Evolutionary conservation across 225 moss, liverwort and hornwort genomes (phyloP).

Genomic region (Thuidium tamariscinum): DNA sequence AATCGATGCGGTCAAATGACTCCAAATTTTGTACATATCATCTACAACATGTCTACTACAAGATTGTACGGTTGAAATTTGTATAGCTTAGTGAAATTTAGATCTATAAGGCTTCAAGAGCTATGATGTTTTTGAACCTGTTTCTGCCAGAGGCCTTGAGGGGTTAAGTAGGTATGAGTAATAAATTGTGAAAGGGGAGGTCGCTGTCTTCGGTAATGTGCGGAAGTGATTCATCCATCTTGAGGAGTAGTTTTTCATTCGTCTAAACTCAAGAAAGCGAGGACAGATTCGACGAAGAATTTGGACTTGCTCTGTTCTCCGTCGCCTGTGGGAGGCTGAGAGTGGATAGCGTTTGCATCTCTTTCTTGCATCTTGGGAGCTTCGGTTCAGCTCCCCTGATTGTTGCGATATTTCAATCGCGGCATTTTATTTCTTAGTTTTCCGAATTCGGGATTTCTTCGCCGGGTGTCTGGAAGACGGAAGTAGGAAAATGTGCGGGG

Average conservation of each 20-base stretch:
- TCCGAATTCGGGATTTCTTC: neutral
- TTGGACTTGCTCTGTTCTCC: neutral
- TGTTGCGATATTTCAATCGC: neutral
- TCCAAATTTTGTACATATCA: no score
- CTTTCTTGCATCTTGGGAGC: neutral
- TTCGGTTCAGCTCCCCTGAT: neutral
- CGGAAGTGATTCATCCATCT: neutral
- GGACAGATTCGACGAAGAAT: neutral
- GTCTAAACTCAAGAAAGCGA: neutral
- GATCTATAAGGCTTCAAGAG: no score
- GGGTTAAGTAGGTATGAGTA: neutral
- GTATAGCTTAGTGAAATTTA: no score
- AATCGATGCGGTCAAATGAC: no score
- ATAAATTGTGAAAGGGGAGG: neutral
- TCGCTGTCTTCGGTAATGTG: neutral
- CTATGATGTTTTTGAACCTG: no score
- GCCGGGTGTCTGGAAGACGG: neutral
- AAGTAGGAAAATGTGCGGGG: neutral
- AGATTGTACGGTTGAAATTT: no score
- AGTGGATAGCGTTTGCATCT: constrained; percentile 40
- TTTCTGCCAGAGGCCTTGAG: no score
- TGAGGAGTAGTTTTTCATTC: neutral
- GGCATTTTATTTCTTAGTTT: neutral
- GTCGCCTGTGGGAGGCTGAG: constrained; percentile 20
- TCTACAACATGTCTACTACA: no score